These are phyloP conservation scores for Phytophthora ramorum DNA, from an alignment of 352 stramenopile genomes.

Conservation along the genomic window DNA sequence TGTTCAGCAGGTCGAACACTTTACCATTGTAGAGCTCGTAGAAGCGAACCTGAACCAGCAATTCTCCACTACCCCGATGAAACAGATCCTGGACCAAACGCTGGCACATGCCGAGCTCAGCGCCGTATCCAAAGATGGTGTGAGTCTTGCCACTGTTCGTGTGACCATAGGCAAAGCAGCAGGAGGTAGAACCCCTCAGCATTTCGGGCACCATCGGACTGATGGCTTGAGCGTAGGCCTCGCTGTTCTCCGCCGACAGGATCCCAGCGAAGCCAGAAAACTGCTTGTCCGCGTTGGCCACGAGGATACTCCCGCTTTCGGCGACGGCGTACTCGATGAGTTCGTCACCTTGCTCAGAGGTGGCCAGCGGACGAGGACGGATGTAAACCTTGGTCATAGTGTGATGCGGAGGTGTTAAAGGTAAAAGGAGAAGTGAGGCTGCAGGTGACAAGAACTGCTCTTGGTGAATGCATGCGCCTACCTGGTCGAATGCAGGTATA, in stretches of 20 bases:
- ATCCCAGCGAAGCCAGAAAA: constrained; percentile 45
- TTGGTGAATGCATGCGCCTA: no score
- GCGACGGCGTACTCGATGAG: constrained; percentile 28
- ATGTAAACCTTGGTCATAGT: no score
- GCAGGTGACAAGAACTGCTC: no score
- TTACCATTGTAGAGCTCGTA: constrained; percentile 70
- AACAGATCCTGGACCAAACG: constrained; percentile 49
- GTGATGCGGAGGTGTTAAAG: no score
- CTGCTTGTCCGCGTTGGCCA: constrained; percentile 22
- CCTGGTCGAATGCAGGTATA: no score
- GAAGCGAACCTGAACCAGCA: constrained; percentile 60
- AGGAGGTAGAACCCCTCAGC: constrained; percentile 44
- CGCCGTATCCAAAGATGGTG: constrained; percentile 66
- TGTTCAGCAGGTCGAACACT: constrained; percentile 61
- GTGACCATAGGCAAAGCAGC: constrained; percentile 68
- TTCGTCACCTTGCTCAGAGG: constrained; percentile 32
- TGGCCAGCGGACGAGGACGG: constrained; percentile 32
- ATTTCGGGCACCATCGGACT: constrained; percentile 34
- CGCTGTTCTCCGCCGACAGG: constrained; percentile 43
- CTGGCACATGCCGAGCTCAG: constrained; percentile 50
- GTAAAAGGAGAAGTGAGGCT: no score
- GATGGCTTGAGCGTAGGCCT: constrained; percentile 41
- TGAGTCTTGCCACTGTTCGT: constrained; percentile 72
- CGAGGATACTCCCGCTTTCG: not conserved
- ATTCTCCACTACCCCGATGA: not conserved